Evolutionary conservation across 768 basidiomycete genomes (phyloP), one percentile per base, ranked within the genome.

Genomic region (Phaffia australis): DNA sequence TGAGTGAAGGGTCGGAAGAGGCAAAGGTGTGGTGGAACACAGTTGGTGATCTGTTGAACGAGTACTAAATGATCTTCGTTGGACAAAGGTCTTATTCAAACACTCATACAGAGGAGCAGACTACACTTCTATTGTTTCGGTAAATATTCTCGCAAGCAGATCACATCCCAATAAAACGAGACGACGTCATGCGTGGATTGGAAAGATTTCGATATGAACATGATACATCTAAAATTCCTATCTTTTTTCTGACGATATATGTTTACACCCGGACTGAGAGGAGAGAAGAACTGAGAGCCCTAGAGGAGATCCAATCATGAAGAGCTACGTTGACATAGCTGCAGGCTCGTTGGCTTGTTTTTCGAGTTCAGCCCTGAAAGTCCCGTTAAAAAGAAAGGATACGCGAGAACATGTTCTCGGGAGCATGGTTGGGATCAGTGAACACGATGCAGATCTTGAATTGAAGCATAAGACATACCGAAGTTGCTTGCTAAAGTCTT

Each of bases 401-500:
- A 57, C 56, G 27, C 56, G 11, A 15, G 35, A 15, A 3, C 9
- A n/a, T 57, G 15, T 30, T 27, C 19, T 42, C 42, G 30, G n/a
- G n/a, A n/a, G n/a, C 21, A 4, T 42, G 5, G 14, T 16, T 54
- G 25, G 1, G 9, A 54, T 68, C 23, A 55, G 11, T 14, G 47
- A 51, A 64, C 18, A 52, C 30, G 50, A 51, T 56, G 3, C 0
- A 42, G 5, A n/a, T 19, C 3, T 18, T 29, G 25, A 15, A 23
- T 11, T 19, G 18, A n/a, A 50, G 50, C 2, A 30, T 8, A 11
- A 30, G 15, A 79, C 87, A 71, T 74, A 93, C 95, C 95, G 84
- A 71, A 99, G 79, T 77, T 95, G 91, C 61, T 88, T 85, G 72
- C 89, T 92, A 75, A 99, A 99, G 71, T 95, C 91, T 72, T 97